These are phyloP conservation scores for Tephrocybe sp. DNA, from an alignment of 768 basidiomycete genomes.

Conservation along the genomic window DNA sequence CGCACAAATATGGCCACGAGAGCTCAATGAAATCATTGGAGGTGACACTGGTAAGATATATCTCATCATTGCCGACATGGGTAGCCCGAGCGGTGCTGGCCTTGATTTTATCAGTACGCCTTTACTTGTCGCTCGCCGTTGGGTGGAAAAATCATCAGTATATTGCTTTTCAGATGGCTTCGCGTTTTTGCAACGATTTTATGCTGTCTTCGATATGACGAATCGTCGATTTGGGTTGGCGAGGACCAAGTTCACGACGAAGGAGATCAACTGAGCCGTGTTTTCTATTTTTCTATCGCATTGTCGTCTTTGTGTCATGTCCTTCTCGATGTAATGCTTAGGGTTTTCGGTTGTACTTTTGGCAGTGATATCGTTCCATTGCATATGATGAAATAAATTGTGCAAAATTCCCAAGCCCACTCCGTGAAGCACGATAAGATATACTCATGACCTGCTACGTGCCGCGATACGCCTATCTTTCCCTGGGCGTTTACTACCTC, in stretches of 20 bases:
- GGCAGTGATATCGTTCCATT: not conserved
- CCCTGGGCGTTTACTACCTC: slow-evolving; percentile 50
- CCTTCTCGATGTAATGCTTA: not conserved
- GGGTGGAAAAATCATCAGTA: not conserved
- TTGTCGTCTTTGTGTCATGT: not conserved
- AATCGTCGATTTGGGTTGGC: slow-evolving; percentile 37
- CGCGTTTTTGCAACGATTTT: slow-evolving; percentile 59
- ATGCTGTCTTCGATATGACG: slow-evolving; percentile 49
- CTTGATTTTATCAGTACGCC: slow-evolving; percentile 63
- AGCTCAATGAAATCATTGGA: slow-evolving; percentile 54
- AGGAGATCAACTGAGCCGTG: slow-evolving; percentile 30
- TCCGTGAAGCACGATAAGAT: no score
- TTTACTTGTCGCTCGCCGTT: not conserved
- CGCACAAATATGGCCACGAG: slow-evolving; percentile 69
- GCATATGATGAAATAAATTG: not conserved
- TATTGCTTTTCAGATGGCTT: slow-evolving; percentile 43
- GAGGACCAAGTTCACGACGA: slow-evolving; percentile 31
- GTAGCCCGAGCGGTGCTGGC: slow-evolving; percentile 47
- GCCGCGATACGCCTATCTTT: slow-evolving; percentile 54
- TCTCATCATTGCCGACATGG: slow-evolving; percentile 54
- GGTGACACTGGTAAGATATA: slow-evolving; percentile 52
- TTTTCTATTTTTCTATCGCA: not conserved
- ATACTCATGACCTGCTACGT: slow-evolving; percentile 29
- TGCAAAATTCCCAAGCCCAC: no score
- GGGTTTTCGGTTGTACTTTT: not conserved